Percentiles rank a stretch among this genome's conserved stretches.
Evolutionary conservation across 495 filamentous ascomycete species (phyloP).

Genomic region (Penicillium parvum): DNA sequence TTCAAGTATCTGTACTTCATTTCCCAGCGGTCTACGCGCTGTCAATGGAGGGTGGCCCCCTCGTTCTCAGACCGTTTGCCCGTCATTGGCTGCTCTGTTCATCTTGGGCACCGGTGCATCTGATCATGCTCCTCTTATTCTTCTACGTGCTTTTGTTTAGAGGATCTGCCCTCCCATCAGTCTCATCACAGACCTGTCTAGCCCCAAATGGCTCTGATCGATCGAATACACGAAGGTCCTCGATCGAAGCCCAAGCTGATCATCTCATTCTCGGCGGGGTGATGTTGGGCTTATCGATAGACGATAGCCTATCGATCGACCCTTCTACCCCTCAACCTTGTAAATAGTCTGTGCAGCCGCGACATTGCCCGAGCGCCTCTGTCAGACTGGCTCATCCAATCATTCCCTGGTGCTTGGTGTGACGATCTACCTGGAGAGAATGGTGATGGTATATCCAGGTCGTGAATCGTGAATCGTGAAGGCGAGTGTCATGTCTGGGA

Average conservation of each 20-base stretch:
- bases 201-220: too few species aligned
- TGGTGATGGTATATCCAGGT: not conserved
- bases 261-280: not conserved
- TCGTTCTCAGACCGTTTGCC: conserved; percentile 9
- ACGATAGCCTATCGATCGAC: conserved; percentile 27
- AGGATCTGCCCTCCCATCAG: too few species aligned
- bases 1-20: conserved; percentile 19
- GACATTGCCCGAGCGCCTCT: too few species aligned
- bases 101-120: conserved; percentile 49
- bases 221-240: too few species aligned
- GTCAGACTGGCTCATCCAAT: conserved; percentile 21
- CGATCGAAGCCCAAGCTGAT: too few species aligned
- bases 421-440: conserved; percentile 1
- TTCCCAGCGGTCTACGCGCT: conserved; percentile 37
- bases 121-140: conserved; percentile 4
- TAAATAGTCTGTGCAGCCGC: conserved; percentile 16
- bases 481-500: conserved; percentile 7
- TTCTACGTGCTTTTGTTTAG: too few species aligned
- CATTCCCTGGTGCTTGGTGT: conserved; percentile 20
- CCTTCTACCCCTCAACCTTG: conserved; percentile 6
- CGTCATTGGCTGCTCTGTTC: conserved; percentile 45
- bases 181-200: too few species aligned
- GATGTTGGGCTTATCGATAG: conserved; percentile 24
- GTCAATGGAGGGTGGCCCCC: conserved; percentile 22
- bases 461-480: too few species aligned